Conservation (phyloP, 2,329 filamentous ascomycete species). For the Podosphaera fusca region DNA sequence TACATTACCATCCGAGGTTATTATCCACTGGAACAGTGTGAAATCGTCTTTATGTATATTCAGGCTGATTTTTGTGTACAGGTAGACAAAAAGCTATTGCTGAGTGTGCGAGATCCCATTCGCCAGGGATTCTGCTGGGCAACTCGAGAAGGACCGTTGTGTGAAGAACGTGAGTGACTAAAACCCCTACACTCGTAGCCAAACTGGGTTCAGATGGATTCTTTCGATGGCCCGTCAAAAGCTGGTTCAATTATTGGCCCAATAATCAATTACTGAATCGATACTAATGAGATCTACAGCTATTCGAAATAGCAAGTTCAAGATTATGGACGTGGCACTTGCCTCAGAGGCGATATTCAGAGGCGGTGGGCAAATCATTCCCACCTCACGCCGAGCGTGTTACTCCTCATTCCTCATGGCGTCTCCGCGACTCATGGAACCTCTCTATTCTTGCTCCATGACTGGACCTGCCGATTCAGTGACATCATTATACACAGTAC, state of each 20-base stretch:
- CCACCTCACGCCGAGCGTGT: constrained; percentile 73
- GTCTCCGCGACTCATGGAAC: constrained; percentile 88
- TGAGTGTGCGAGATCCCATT: constrained; percentile 73
- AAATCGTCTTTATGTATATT: constrained; percentile 9
- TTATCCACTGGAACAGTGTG: constrained; percentile 12
- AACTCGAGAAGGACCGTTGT: constrained; percentile 79
- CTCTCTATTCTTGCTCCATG: constrained; percentile 79
- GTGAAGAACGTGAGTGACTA: constrained; percentile 71
- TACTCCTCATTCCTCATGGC: constrained; percentile 97
- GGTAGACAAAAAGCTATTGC: constrained; percentile 80
- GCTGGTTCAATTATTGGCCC: too few species aligned
- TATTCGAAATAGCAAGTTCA: constrained; percentile 95
- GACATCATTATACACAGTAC: constrained; percentile 71
- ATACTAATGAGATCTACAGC: constrained; percentile 26
- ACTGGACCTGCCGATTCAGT: constrained; percentile 79
- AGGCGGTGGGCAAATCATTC: constrained; percentile 91
- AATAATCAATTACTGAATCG: background rate
- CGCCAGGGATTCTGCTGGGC: constrained; percentile 95
- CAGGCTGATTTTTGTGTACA: constrained; percentile 16
- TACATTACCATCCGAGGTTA: constrained; percentile 66
- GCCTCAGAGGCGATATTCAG: constrained; percentile 83
- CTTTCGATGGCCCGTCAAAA: too few species aligned
- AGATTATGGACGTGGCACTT: constrained; percentile 72
- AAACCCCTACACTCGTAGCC: constrained; percentile 3
- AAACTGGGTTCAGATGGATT: too few species aligned